A percentile compares a stretch with the other conserved stretches of the same genome.
Evolutionary conservation across 176 grass and related monocot species (phyloP).

Genomic region (Bolboschoenus planiculmis): DNA sequence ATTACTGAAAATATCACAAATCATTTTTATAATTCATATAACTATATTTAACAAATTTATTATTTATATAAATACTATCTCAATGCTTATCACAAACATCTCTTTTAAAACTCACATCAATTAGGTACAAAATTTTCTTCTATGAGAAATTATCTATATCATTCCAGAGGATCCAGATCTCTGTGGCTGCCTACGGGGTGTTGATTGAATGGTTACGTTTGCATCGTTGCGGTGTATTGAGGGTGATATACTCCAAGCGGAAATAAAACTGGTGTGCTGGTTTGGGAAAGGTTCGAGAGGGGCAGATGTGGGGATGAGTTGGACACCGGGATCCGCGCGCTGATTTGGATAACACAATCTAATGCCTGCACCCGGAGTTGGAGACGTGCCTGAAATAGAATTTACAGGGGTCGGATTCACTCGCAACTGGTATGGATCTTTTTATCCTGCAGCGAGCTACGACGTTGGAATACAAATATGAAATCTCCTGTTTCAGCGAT

Average conservation of each 20-base stretch:
- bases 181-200: too few species aligned
- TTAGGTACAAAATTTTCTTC: too few species aligned
- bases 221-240: neutral
- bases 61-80: too few species aligned
- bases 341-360: neutral
- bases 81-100: too few species aligned
- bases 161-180: neutral
- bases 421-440: too few species aligned
- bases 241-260: neutral
- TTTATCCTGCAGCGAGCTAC: neutral
- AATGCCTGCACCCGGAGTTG: neutral
- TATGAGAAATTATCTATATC: too few species aligned
- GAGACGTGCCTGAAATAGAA: neutral
- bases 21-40: too few species aligned
- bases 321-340: slow-evolving; percentile 32
- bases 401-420: neutral
- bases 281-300: slow-evolving; percentile 23
- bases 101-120: too few species aligned
- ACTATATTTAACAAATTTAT: too few species aligned
- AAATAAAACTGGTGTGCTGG: neutral
- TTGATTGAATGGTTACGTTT: too few species aligned
- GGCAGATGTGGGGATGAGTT: neutral
- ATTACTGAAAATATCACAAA: too few species aligned
- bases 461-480: neutral
- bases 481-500: too few species aligned